phyloP scores from a whole-genome alignment of 2,329 filamentous ascomycete genomes.

The Cordyceps sp. region DNA sequence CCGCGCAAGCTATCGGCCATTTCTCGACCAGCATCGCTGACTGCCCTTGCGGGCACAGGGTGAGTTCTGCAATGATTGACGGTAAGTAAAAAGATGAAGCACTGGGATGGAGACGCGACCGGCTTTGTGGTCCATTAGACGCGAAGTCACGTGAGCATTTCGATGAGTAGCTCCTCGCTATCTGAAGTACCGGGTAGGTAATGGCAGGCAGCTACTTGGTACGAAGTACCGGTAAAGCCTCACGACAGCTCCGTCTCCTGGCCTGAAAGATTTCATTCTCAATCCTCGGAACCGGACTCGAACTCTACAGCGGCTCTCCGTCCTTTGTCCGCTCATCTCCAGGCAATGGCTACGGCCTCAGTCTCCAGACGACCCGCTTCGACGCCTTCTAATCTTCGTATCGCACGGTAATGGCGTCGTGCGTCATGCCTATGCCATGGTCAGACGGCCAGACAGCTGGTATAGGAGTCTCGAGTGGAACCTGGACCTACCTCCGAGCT shows the following conservation, averaged over 20 bases:
- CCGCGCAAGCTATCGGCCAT: conserved; percentile 12
- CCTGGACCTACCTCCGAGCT: conserved; percentile 17
- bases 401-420: conserved; percentile 18
- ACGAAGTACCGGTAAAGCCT: background rate
- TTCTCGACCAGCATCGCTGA: conserved; percentile 9
- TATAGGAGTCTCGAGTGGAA: background rate
- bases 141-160: background rate
- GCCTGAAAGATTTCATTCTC: too few relatives aligned
- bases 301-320: too few relatives aligned
- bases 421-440: conserved; percentile 14
- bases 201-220: background rate
- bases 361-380: conserved; percentile 1
- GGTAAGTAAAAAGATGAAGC: too few relatives aligned
- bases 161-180: too few relatives aligned
- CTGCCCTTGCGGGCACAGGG: background rate
- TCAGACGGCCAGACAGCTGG: too few relatives aligned
- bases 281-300: too few relatives aligned
- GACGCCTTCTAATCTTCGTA: conserved; percentile 10
- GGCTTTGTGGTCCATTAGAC: background rate
- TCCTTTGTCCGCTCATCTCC: too few relatives aligned
- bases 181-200: too few relatives aligned
- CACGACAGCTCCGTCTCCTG: background rate
- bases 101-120: background rate
- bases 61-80: too few relatives aligned
- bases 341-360: too few relatives aligned